Percentiles rank a stretch among this genome's conserved stretches.
Evolutionary conservation across 805 yeast genomes (phyloP).

Genomic region (Kluyveromyces wickerhamii): DNA sequence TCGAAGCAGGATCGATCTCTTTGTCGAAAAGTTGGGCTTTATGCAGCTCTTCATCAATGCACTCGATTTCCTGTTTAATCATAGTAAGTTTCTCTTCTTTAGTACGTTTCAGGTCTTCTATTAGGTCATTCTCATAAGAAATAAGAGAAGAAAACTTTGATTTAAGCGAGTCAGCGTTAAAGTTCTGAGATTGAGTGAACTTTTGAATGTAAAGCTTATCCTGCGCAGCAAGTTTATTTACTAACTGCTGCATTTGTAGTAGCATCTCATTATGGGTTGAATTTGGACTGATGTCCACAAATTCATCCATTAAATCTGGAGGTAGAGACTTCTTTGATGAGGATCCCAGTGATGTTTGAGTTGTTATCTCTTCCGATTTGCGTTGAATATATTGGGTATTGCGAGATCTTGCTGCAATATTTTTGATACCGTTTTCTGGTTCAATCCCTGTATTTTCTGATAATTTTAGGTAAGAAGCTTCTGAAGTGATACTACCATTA

Average conservation of each 20-base stretch:
- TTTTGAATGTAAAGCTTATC: constrained; percentile 8
- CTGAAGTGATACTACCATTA: too few species aligned
- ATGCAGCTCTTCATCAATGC: constrained; percentile 25
- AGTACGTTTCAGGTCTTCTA: constrained; percentile 21
- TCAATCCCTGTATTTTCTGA: too few species aligned
- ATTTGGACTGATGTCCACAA: constrained; percentile 1
- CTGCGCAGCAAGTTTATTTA: constrained; percentile 9
- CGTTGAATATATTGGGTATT: too few species aligned
- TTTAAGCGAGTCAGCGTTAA: neutral
- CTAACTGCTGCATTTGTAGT: constrained; percentile 8
- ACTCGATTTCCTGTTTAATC: constrained; percentile 23
- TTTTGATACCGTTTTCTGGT: too few species aligned
- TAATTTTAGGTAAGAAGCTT: too few species aligned
- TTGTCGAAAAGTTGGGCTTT: constrained; percentile 25
- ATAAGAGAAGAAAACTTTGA: neutral
- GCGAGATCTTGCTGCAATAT: too few species aligned
- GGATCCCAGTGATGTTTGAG: constrained; percentile 6
- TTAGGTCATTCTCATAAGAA: constrained; percentile 25
- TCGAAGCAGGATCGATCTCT: constrained; percentile 35
- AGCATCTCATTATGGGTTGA: constrained; percentile 13
- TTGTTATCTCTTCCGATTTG: neutral
- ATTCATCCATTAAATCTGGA: constrained; percentile 11
- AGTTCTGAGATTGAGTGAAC: neutral
- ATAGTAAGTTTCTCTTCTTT: constrained; percentile 26
- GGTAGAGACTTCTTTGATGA: too few species aligned